Evolutionary conservation across 345 rosid species (phyloP).

Genomic region (Melaleuca quinquenervia): DNA sequence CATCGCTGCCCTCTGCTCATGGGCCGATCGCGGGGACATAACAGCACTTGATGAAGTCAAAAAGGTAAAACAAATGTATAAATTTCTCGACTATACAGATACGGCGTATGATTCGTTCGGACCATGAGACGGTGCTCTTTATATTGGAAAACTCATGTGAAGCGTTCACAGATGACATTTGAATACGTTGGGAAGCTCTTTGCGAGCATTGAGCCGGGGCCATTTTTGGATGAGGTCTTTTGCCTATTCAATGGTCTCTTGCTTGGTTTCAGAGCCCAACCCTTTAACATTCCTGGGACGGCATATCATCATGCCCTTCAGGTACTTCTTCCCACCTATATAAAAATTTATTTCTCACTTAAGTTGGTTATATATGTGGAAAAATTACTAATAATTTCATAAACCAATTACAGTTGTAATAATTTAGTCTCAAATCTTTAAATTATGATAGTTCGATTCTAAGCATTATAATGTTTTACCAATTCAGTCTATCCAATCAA

Average conservation of each 20-base stretch:
- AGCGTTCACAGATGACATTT: constrained; percentile 6
- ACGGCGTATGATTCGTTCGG: not conserved
- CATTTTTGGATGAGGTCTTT: constrained; percentile 2
- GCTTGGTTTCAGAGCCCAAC: constrained; percentile 15
- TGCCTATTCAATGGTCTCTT: constrained; percentile 5
- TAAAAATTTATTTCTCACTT: not conserved
- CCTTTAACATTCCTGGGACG: constrained; percentile 19
- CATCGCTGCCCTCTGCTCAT: constrained; percentile 13
- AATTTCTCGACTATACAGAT: not conserved
- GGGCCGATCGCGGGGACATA: not conserved
- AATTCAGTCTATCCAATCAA: too few species aligned
- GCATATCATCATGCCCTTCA: constrained; percentile 7
- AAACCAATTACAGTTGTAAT: too few species aligned
- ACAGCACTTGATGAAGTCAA: not conserved
- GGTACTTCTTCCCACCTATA: not conserved
- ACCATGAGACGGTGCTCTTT: not conserved
- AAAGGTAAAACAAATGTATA: not conserved
- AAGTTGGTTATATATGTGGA: rapidly evolving
- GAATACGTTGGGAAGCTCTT: constrained; percentile 18
- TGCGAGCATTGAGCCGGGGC: constrained; percentile 22
- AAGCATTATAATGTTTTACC: too few species aligned
- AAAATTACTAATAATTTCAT: too few species aligned
- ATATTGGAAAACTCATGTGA: not conserved
- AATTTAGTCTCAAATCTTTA: too few species aligned
- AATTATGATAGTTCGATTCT: too few species aligned